Percentiles rank a stretch among this genome's conserved stretches.
phyloP scores from a whole-genome alignment of 768 basidiomycete species.

The Hygrophoropsis aurantiaca region DNA sequence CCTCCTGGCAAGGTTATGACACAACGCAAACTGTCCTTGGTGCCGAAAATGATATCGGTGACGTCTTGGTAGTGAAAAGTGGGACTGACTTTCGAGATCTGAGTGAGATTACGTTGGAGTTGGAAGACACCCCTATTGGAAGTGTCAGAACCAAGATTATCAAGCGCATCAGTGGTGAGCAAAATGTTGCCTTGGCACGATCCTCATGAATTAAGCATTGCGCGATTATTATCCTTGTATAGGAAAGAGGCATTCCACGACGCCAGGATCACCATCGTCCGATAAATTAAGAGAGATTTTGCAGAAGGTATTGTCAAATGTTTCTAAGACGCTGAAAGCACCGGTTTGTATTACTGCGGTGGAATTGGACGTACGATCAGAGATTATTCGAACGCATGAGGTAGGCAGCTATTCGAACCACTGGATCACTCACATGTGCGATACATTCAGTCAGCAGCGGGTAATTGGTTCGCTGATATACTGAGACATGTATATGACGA shows the following conservation, averaged over 20 bases:
- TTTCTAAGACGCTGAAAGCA: slow-evolving; percentile 67
- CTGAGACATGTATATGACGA: slow-evolving; percentile 82
- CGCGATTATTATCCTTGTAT: background rate
- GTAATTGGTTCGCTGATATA: slow-evolving; percentile 87
- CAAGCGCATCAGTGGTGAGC: slow-evolving; percentile 54
- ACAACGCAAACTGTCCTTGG: slow-evolving; percentile 52
- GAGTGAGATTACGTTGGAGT: slow-evolving; percentile 68
- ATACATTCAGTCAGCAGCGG: slow-evolving; percentile 56
- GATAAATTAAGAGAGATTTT: slow-evolving; percentile 56
- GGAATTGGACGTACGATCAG: slow-evolving; percentile 71
- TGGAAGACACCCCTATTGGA: slow-evolving; percentile 57
- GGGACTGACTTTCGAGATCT: slow-evolving; percentile 90
- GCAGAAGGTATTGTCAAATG: slow-evolving; percentile 61
- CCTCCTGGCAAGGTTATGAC: slow-evolving; percentile 67
- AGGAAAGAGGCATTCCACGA: slow-evolving; percentile 70
- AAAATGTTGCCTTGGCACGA: background rate
- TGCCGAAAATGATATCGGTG: slow-evolving; percentile 69
- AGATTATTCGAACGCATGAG: slow-evolving; percentile 73
- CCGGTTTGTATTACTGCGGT: slow-evolving; percentile 74
- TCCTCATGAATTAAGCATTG: background rate
- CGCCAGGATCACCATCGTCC: slow-evolving; percentile 58
- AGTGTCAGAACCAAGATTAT: slow-evolving; percentile 69
- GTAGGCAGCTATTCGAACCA: slow-evolving; percentile 31
- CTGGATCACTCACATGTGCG: background rate
- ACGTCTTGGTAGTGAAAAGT: slow-evolving; percentile 77